A percentile compares a stretch with the other conserved stretches of the same genome.
Evolutionary conservation across 2,329 filamentous ascomycete species (phyloP).

Genomic region (Fusarium sp.): DNA sequence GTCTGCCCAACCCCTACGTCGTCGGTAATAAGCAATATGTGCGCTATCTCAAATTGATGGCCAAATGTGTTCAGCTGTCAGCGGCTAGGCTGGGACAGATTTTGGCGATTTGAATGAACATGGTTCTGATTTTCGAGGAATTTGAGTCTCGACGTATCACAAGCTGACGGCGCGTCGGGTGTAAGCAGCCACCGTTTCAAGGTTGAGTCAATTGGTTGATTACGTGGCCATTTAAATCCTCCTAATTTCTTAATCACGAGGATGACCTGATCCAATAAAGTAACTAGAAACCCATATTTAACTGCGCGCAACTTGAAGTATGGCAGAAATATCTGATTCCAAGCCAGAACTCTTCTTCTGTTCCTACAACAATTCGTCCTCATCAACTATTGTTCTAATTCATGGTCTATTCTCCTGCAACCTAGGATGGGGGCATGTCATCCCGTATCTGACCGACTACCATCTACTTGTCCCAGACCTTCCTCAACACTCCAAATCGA

Average conservation of each 20-base stretch:
- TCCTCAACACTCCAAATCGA: constrained; percentile 55
- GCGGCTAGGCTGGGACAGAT: no score
- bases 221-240: background rate
- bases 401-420: constrained; percentile 53
- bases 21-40: no score
- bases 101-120: no score
- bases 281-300: background rate
- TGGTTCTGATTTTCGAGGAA: no score
- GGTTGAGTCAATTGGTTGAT: no score
- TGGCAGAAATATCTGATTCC: background rate
- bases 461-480: constrained; percentile 58
- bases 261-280: no score
- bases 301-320: accelerated
- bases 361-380: constrained; percentile 44
- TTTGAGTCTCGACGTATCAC: no score
- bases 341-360: background rate
- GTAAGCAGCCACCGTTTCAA: constrained; percentile 7
- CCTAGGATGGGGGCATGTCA: constrained; percentile 54
- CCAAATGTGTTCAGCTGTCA: no score
- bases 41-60: no score
- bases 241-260: background rate
- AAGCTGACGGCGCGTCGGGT: background rate
- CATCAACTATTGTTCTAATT: constrained; percentile 51
- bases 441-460: constrained; percentile 54
- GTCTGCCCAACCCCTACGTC: no score